Evolutionary conservation across 2,329 filamentous ascomycete species (phyloP).

Genomic region (Lojkania enalia): DNA sequence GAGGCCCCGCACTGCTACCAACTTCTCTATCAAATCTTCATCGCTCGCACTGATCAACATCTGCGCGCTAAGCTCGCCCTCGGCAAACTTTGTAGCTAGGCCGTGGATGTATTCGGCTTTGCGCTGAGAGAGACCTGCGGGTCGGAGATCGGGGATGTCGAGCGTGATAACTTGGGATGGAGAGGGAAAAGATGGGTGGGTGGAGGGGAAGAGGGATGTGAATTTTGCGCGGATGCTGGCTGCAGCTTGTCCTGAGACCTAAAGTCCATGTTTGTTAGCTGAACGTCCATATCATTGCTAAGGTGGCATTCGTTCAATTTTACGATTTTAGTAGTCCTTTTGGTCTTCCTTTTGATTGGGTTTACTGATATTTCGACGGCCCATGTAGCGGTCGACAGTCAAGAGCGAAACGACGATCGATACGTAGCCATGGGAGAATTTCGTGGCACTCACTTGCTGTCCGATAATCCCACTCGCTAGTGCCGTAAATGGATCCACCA

Average conservation of each 20-base stretch:
- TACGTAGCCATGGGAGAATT: no score
- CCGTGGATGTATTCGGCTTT: constrained; percentile 96
- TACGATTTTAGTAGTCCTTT: no score
- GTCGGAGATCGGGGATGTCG: constrained; percentile 68
- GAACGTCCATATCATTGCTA: no score
- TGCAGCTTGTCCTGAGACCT: constrained; percentile 87
- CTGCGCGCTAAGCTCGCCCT: constrained; percentile 72
- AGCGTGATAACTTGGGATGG: constrained; percentile 68
- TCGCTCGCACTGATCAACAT: constrained; percentile 80
- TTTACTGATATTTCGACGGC: no score
- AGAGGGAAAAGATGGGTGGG: constrained; percentile 63
- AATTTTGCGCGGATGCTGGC: constrained; percentile 88
- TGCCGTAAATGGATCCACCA: constrained; percentile 84
- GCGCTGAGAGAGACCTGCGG: constrained; percentile 85
- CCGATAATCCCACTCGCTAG: constrained; percentile 88
- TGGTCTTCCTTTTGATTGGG: no score
- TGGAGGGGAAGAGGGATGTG: constrained; percentile 58
- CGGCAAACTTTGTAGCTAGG: constrained; percentile 77
- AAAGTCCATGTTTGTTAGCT: neutral
- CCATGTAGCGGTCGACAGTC: no score
- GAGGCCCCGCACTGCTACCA: constrained; percentile 84
- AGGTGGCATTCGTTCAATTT: no score
- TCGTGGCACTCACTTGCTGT: constrained; percentile 75
- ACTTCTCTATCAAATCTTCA: constrained; percentile 78
- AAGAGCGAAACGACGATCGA: no score